Evolutionary conservation across 2,329 filamentous ascomycete species (phyloP).

Genomic region (Tolypocladium pustulatum): DNA sequence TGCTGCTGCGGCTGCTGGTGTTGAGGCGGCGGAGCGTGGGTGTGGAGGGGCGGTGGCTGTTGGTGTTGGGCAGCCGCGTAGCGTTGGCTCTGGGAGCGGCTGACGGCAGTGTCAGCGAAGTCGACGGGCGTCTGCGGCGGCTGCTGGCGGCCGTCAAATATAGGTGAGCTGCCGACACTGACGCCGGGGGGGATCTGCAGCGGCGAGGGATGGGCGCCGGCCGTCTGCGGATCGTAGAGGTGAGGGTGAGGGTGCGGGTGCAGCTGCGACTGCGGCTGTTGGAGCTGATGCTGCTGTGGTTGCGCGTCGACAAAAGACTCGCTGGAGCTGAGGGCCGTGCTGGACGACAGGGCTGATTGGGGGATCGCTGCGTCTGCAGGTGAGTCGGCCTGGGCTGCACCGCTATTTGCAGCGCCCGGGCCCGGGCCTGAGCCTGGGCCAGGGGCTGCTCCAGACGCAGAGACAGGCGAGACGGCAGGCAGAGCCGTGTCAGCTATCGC

Average conservation of each 20-base stretch:
- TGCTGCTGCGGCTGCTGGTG: conserved; percentile 17
- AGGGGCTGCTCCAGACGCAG: neutral
- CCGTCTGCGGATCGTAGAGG: conserved; percentile 18
- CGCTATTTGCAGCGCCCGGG: conserved; percentile 1
- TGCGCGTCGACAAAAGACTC: conserved; percentile 32
- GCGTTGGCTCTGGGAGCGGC: conserved; percentile 42
- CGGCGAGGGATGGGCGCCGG: conserved; percentile 16
- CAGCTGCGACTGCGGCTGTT: conserved; percentile 7
- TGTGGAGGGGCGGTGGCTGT: conserved; percentile 7
- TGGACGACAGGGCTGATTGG: conserved; percentile 36
- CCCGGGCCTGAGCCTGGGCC: neutral
- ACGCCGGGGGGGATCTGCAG: conserved; percentile 18
- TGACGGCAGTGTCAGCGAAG: conserved; percentile 29
- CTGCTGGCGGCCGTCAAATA: conserved; percentile 24
- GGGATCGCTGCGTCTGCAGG: conserved; percentile 19
- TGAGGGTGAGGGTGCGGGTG: conserved; percentile 19
- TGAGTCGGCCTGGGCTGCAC: conserved; percentile 15
- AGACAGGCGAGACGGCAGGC: neutral
- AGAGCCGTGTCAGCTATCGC: conserved; percentile 36
- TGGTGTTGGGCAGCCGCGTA: conserved; percentile 23
- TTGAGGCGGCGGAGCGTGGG: conserved; percentile 15
- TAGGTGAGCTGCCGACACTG: conserved; percentile 11
- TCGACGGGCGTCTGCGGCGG: conserved; percentile 22
- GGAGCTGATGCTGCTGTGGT: conserved; percentile 12
- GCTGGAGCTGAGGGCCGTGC: conserved; percentile 33